phyloP scores from a whole-genome alignment of 2,329 filamentous ascomycete species.

The Paracamarosporium sp. region DNA sequence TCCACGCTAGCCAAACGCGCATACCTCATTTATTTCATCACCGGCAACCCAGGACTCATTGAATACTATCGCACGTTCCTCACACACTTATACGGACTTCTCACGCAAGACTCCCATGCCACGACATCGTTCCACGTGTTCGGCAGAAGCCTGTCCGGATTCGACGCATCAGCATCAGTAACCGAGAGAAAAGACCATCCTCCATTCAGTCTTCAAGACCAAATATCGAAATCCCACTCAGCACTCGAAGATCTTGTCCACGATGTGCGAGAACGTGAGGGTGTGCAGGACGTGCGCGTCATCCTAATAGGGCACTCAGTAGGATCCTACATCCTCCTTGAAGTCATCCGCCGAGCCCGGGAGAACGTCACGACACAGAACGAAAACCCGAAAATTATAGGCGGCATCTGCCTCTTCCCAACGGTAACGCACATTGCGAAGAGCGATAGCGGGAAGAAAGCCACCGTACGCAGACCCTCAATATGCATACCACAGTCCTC shows the following conservation, averaged over 20 bases:
- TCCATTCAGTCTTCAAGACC: constrained; percentile 55
- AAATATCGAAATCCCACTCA: constrained; percentile 57
- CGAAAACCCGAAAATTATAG: constrained; percentile 33
- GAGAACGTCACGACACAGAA: constrained; percentile 27
- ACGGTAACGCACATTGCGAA: constrained; percentile 55
- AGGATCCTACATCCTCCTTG: constrained; percentile 54
- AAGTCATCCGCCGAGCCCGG: constrained; percentile 46
- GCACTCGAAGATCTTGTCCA: constrained; percentile 51
- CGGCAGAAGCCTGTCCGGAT: constrained; percentile 52
- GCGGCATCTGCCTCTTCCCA: constrained; percentile 52
- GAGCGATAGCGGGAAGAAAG: constrained; percentile 51
- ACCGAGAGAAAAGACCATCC: constrained; percentile 5
- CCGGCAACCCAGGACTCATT: constrained; percentile 78
- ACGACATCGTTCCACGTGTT: constrained; percentile 45
- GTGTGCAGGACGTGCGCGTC: constrained; percentile 36
- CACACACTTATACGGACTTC: constrained; percentile 59
- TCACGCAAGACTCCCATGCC: constrained; percentile 43
- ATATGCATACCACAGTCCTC: not conserved
- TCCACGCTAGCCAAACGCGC: constrained; percentile 27
- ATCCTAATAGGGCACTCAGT: constrained; percentile 56
- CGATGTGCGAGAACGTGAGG: constrained; percentile 23
- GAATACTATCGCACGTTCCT: constrained; percentile 76
- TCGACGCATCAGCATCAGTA: constrained; percentile 33
- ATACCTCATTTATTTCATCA: constrained; percentile 73
- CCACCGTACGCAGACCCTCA: constrained; percentile 40